Evolutionary conservation across 257 asterid species (phyloP).

Genomic region (Thymus mandschuricus): DNA sequence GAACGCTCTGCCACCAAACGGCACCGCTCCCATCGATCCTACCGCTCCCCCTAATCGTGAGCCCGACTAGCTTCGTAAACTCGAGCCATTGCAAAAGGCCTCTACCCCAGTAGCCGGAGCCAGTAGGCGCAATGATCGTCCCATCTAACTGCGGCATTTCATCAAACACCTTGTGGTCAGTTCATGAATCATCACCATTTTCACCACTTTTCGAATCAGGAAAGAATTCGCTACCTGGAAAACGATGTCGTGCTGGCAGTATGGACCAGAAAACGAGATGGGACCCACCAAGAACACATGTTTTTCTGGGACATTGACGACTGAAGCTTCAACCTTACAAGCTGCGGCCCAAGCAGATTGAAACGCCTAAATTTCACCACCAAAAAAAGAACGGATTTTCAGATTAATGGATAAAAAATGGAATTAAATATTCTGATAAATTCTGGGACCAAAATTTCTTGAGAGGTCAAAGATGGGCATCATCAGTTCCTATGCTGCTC

Average conservation of each 20-base stretch:
- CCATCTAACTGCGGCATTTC: slow-evolving; percentile 78
- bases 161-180: slow-evolving; percentile 28
- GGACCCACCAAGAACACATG: slow-evolving; percentile 79
- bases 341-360: slow-evolving; percentile 89
- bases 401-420: background rate
- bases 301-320: slow-evolving; percentile 62
- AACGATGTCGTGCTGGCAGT: slow-evolving; percentile 78
- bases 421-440: background rate
- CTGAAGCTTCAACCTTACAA: slow-evolving; percentile 77
- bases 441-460: slow-evolving; percentile 8
- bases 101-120: slow-evolving; percentile 76
- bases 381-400: background rate
- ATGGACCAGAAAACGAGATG: slow-evolving; percentile 88
- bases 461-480: slow-evolving; percentile 24
- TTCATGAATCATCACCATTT: background rate
- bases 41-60: slow-evolving; percentile 79
- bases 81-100: slow-evolving; percentile 86
- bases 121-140: slow-evolving; percentile 75
- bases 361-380: slow-evolving; percentile 65
- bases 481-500: slow-evolving; percentile 14
- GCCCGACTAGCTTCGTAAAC: slow-evolving; percentile 82
- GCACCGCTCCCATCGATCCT: slow-evolving; percentile 81
- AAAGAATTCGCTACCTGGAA: slow-evolving; percentile 62
- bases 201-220: background rate
- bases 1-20: slow-evolving; percentile 81